These are phyloP conservation scores for Amborella trichopoda DNA, from an alignment of 164 flowering plant genomes.

Conservation along the genomic window DNA sequence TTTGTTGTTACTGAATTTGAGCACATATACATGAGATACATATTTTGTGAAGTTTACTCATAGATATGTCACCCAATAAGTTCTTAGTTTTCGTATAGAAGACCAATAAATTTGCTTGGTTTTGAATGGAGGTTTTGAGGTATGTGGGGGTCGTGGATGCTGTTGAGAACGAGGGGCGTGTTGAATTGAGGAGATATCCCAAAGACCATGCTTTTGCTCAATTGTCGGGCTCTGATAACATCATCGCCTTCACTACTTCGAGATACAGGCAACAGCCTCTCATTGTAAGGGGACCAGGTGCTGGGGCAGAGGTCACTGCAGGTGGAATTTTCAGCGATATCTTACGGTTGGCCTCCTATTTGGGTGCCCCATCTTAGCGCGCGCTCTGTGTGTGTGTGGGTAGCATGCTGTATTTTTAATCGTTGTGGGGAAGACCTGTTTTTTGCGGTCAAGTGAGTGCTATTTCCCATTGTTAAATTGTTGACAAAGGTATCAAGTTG, in stretches of 20 bases:
- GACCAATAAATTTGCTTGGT: too few relatives aligned
- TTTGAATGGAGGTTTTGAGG: conserved; percentile 62
- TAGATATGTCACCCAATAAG: too few relatives aligned
- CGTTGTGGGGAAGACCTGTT: too few relatives aligned
- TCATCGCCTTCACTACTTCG: conserved; percentile 81
- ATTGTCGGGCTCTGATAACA: conserved; percentile 91
- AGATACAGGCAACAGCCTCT: conserved; percentile 85
- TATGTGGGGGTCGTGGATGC: conserved; percentile 95
- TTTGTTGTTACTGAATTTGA: too few relatives aligned
- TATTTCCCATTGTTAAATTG: too few relatives aligned
- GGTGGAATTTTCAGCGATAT: conserved; percentile 94
- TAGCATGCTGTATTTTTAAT: too few relatives aligned
- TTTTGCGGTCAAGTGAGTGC: too few relatives aligned
- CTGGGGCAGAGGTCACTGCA: conserved; percentile 95
- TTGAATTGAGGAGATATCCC: conserved; percentile 62
- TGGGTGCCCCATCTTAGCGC: conserved; percentile 90
- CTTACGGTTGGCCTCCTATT: conserved; percentile 79
- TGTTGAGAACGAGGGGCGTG: conserved; percentile 43
- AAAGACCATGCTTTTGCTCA: conserved; percentile 93
- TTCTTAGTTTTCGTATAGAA: too few relatives aligned
- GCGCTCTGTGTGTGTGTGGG: too few relatives aligned
- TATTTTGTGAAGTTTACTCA: too few relatives aligned
- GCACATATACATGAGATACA: too few relatives aligned
- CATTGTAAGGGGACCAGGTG: conserved; percentile 92
- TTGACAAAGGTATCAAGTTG: too few relatives aligned